Base-by-base conservation (phyloP, 2,329 filamentous ascomycete genomes). In the Neofusicoccum cordaticola region DNA sequence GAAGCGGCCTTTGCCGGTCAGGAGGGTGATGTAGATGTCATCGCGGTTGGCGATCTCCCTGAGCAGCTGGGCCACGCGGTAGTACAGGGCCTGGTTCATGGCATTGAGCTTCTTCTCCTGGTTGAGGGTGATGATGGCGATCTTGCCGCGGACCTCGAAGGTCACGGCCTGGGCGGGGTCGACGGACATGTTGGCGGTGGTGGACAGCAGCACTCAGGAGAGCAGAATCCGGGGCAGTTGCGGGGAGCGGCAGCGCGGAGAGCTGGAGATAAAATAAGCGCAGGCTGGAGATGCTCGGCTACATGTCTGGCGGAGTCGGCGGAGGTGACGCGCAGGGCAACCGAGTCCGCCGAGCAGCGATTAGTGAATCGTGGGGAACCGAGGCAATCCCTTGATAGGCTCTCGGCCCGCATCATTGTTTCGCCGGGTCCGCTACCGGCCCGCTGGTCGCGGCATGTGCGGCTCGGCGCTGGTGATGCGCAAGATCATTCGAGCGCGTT, bases 61-160 rank as follows among this genome's bases (percentile, higher is more conserved):
- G 74, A 99, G 80, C 56, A 87, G 84, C 70, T 86, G 84, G 1
- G 90, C 87, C 47, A 98, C 84, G 35, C 88, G 84, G 76, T 90
- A 96, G 82, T 97, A 98, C 60, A 88, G 84, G 67, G 85, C 80
- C 71, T 85, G 83, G 66, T 81, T 85, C 60, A 97, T 80, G 37
- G 94, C 92, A 77, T 96, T 96, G 77, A 98, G 91, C 81, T 97
- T 97, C 75, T 88, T 86, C 63, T 89, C 86, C 60, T 91, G 90
- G 79, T 93, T 89, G 74, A 99, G 88, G 17, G 92, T 97, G 77
- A 99, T 88, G 74, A 93, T 86, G 72, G 94, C 92, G 68, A 93
- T 80, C 66, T 88, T 88, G 76, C 86, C 89, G 71, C 83, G 81
- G 76, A 88, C 90, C 67, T 87, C 83, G 71, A 91, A 73, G 52